A percentile compares a stretch with the other conserved stretches of the same genome.
These are phyloP conservation scores for Mortierella sp. DNA, from an alignment of 371 early-diverging fungal genomes.

Conservation along the genomic window DNA sequence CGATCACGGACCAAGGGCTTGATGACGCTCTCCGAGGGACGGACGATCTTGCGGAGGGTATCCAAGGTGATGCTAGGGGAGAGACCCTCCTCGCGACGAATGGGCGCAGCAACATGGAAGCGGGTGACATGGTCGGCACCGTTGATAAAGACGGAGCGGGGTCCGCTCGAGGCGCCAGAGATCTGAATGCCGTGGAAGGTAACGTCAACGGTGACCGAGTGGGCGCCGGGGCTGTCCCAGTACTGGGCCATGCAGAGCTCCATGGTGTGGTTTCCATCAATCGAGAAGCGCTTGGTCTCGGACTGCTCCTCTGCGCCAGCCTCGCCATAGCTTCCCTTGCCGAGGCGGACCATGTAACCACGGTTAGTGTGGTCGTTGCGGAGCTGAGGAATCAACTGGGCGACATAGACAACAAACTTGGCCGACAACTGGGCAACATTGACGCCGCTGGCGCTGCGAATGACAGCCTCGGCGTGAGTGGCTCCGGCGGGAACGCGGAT, in stretches of 20 bases:
- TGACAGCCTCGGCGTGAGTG: slow-evolving; percentile 70
- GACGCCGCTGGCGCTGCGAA: slow-evolving; percentile 37
- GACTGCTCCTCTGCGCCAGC: slow-evolving; percentile 74
- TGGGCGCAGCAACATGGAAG: slow-evolving; percentile 76
- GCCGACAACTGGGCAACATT: slow-evolving; percentile 34
- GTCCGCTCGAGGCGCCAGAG: slow-evolving; percentile 63
- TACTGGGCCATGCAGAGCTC: slow-evolving; percentile 90
- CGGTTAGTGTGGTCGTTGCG: slow-evolving; percentile 74
- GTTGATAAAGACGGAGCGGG: slow-evolving; percentile 66
- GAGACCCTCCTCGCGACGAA: slow-evolving; percentile 82
- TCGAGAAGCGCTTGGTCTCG: slow-evolving; percentile 71
- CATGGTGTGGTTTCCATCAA: slow-evolving; percentile 81
- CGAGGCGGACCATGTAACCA: slow-evolving; percentile 69
- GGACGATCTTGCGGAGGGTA: slow-evolving; percentile 75
- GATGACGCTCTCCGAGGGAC: slow-evolving; percentile 76
- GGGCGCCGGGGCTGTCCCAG: slow-evolving; percentile 86
- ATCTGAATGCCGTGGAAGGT: slow-evolving; percentile 87
- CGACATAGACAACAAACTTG: slow-evolving; percentile 61
- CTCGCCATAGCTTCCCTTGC: slow-evolving; percentile 74
- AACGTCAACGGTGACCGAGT: slow-evolving; percentile 77
- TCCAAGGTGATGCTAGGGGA: slow-evolving; percentile 72
- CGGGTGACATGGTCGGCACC: slow-evolving; percentile 77
- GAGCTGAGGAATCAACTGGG: slow-evolving; percentile 83
- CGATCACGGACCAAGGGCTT: slow-evolving; percentile 79
- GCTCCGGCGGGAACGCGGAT: slow-evolving; percentile 88